A percentile compares a stretch with the other conserved stretches of the same genome.
These are phyloP conservation scores for Talaromyces nanjingensis DNA, from an alignment of 495 filamentous ascomycete genomes.

Conservation along the genomic window DNA sequence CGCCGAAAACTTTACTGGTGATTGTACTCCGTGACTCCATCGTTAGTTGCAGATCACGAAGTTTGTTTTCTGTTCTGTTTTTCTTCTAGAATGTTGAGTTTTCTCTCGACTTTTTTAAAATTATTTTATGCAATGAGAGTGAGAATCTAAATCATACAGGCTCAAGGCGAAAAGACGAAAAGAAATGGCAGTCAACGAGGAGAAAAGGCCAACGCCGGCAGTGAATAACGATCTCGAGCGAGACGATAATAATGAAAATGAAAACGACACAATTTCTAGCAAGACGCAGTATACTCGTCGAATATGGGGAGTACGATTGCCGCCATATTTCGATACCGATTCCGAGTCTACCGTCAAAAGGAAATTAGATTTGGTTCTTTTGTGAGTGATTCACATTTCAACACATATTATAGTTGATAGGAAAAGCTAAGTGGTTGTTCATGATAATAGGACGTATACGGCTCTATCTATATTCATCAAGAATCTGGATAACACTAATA, in stretches of 20 bases:
- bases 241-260: not conserved
- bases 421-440: not conserved
- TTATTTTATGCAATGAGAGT: too few species aligned
- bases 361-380: not conserved
- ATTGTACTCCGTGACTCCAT: not conserved
- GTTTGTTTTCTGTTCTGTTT: not conserved
- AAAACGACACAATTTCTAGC: not conserved
- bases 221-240: not conserved
- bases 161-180: too few species aligned
- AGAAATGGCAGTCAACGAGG: not conserved
- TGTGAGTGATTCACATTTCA: not conserved
- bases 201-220: not conserved
- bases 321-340: not conserved
- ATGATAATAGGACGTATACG: not conserved
- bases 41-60: not conserved
- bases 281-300: not conserved
- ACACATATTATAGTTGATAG: too few species aligned
- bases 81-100: not conserved
- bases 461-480: not conserved
- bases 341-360: not conserved
- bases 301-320: not conserved
- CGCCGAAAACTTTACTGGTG: not conserved
- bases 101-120: not conserved
- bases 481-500: constrained; percentile 2
- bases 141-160: too few species aligned